Percentiles rank a stretch among this genome's conserved stretches.
Evolutionary conservation across 352 stramenopile genomes (phyloP).

Genomic region (Globisporangium orthogonon): DNA sequence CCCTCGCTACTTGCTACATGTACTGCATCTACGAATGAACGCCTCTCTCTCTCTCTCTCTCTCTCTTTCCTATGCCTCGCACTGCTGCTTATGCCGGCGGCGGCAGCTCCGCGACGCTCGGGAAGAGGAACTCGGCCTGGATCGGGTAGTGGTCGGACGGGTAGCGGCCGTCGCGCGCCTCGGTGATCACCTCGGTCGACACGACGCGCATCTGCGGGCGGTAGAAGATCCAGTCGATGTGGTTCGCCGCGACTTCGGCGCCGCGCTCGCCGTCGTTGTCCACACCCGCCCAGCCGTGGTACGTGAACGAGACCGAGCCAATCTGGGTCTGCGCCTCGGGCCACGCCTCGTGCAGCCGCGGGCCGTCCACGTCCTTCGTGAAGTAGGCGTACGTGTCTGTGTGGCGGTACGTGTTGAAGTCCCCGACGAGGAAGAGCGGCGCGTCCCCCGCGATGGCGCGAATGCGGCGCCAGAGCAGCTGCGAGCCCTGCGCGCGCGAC

Average conservation of each 20-base stretch:
- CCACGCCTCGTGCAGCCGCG: constrained; percentile 70
- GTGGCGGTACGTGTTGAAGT: constrained; percentile 86
- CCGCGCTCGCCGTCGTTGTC: constrained; percentile 74
- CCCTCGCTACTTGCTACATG: too few relatives aligned
- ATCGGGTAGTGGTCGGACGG: constrained; percentile 87
- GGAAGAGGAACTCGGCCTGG: constrained; percentile 73
- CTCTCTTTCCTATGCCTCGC: neutral
- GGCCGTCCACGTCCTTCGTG: constrained; percentile 48
- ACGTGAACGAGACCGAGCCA: constrained; percentile 78
- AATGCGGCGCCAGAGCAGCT: constrained; percentile 60
- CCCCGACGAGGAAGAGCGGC: constrained; percentile 73
- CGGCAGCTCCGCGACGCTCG: constrained; percentile 45
- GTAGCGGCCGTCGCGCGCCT: constrained; percentile 73
- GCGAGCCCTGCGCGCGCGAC: constrained; percentile 49
- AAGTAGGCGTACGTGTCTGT: constrained; percentile 80
- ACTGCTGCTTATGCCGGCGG: constrained; percentile 20
- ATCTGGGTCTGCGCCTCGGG: constrained; percentile 56
- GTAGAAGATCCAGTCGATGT: constrained; percentile 89
- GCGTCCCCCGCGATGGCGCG: constrained; percentile 40
- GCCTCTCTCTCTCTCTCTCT: too few relatives aligned
- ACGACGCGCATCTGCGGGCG: constrained; percentile 72
- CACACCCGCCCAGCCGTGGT: constrained; percentile 83
- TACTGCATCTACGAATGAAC: neutral
- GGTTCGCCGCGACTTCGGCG: constrained; percentile 60
- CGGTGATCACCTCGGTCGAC: constrained; percentile 75